Percentiles rank a stretch among this genome's conserved stretches.
These are phyloP conservation scores for Fusarium pseudonygamai DNA, from an alignment of 2,329 filamentous ascomycete species.

Conservation along the genomic window DNA sequence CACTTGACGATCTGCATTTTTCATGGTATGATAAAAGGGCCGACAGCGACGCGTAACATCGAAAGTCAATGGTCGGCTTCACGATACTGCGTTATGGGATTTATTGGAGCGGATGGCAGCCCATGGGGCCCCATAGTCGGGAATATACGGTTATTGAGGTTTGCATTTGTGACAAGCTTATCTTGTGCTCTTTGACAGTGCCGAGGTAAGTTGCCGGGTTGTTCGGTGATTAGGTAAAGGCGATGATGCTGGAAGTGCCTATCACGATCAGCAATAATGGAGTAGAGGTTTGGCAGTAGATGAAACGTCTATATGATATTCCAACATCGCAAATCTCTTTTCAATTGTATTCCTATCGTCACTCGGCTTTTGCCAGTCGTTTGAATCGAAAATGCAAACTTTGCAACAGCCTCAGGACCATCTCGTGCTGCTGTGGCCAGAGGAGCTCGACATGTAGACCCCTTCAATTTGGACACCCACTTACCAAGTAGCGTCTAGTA, in stretches of 20 bases:
- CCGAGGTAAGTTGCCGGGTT: not conserved
- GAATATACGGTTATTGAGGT: not conserved
- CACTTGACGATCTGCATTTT: not conserved
- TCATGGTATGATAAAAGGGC: not conserved
- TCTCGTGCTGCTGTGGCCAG: no score
- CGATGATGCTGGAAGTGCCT: not conserved
- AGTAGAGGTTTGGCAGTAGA: not conserved
- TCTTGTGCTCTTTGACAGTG: not conserved
- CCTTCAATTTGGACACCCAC: not conserved
- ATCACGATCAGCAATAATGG: accelerated
- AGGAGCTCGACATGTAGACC: not conserved
- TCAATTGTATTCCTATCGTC: not conserved
- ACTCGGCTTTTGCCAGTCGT: no score
- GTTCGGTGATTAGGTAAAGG: not conserved
- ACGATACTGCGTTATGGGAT: accelerated
- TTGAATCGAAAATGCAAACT: no score
- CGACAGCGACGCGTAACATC: not conserved
- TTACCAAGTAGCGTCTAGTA: not conserved
- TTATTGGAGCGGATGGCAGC: not conserved
- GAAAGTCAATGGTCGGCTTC: not conserved
- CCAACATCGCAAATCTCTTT: not conserved
- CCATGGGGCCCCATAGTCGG: not conserved
- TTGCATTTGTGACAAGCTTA: not conserved
- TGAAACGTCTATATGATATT: accelerated
- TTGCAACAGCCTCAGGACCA: no score